These are phyloP conservation scores for Sambucus nigra DNA, from an alignment of 129 eudicot species.

Conservation along the genomic window DNA sequence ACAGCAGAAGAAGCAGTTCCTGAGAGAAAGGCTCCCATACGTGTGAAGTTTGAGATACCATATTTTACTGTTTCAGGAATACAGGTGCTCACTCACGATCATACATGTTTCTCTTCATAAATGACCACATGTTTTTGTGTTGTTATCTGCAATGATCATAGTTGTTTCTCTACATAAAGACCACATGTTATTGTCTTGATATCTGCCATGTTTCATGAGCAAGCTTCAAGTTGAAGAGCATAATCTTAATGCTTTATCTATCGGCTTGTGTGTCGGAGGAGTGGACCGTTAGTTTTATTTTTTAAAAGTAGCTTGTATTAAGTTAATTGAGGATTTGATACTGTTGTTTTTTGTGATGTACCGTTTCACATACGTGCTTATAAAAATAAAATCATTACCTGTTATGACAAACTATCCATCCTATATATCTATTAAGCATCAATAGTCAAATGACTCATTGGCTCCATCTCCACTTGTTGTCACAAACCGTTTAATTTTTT, in stretches of 20 bases:
- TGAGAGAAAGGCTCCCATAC: constrained; percentile 88
- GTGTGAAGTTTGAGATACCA: constrained; percentile 93
- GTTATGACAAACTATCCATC: background rate
- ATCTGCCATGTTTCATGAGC: too few relatives aligned
- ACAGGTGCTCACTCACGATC: constrained; percentile 41
- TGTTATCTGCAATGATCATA: background rate
- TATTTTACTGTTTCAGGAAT: constrained; percentile 94
- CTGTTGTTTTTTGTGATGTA: background rate
- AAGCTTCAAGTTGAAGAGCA: too few relatives aligned
- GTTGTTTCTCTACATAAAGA: background rate
- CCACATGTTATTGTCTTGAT: background rate
- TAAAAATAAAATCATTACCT: background rate
- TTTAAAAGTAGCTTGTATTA: background rate
- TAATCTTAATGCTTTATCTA: too few relatives aligned
- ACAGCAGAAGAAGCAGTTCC: constrained; percentile 68
- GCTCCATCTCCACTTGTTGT: background rate
- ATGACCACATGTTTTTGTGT: background rate
- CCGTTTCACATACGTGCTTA: background rate
- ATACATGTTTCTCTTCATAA: background rate
- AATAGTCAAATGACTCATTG: background rate
- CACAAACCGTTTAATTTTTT: background rate
- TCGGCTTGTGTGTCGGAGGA: background rate
- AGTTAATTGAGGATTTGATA: background rate
- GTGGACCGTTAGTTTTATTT: too few relatives aligned
- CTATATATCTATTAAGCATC: background rate